Conservation (phyloP, 2,329 filamentous ascomycete species). For the Gnomoniopsis smithogilvyi region DNA sequence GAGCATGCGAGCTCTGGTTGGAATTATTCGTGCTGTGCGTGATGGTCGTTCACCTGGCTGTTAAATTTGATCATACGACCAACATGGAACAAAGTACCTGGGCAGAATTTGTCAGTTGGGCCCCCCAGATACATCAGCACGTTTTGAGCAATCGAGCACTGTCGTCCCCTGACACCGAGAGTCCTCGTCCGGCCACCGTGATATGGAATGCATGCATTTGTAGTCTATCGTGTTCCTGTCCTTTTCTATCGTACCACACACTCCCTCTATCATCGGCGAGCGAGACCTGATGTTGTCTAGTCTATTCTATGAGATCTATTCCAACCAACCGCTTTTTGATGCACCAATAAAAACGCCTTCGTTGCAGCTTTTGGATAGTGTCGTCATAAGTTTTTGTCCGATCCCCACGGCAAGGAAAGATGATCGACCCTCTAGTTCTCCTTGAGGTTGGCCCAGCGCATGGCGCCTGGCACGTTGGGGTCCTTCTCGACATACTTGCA, state of each 20-base stretch:
- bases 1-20: no score
- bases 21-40: no score
- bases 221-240: not conserved
- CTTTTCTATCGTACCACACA: not conserved
- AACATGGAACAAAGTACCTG: no score
- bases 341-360: not conserved
- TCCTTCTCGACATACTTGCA: slow-evolving; percentile 46
- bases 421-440: not conserved
- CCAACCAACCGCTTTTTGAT: not conserved
- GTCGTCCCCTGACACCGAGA: no score
- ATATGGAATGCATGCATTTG: not conserved
- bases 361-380: not conserved
- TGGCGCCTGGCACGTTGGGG: slow-evolving; percentile 31
- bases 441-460: slow-evolving; percentile 31
- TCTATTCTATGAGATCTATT: not conserved
- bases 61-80: no score
- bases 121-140: no score
- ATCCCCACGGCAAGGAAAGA: not conserved
- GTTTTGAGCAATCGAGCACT: no score
- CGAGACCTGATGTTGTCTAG: not conserved
- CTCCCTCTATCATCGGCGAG: not conserved
- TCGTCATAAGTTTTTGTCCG: not conserved
- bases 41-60: no score
- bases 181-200: not conserved
- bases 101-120: no score